Evolutionary conservation across 1,284 basidiomycete genomes (phyloP), one percentile per base, ranked within the genome.

Genomic region (Ceratobasidium papillatum): DNA sequence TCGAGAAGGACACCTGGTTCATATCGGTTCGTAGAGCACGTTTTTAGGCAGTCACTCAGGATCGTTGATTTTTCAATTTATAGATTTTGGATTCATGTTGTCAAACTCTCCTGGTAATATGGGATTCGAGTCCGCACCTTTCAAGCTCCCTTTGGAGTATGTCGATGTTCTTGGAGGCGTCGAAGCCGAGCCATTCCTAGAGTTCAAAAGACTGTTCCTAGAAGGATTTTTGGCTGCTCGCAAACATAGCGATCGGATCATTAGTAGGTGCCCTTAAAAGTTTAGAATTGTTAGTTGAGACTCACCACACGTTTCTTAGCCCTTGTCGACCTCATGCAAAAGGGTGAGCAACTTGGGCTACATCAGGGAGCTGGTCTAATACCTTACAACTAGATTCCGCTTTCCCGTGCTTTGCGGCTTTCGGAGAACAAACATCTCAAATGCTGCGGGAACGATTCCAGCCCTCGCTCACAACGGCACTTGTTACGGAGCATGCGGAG

Each of bases 81-180:
- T 22, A 78, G 98, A 99, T 83, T 99, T 99, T 82, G 98, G 98
- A 0, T 99, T 99, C 85, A 98, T 99, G 88, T 88, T 99, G 66
- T 94, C 92, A 47, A 98, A 98, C 82, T 96, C 95, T 4, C 98
- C 98, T 0, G 97, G 97, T 14, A 98, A 96, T 80, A 93, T 99
- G 77, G 95, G 97, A 30, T 99, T 99, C 81, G 98, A 99, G 84
- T 97, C 96, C 14, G 96, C 98, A 3, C 98, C 98, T 0, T 99
- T 99, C 87, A 99, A 99, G 82, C 85, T 99, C 34, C 92, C 96
- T 5, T 85, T 85, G 78, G 82, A 99, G 82, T 99, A 99, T 82
- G 89, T 99, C 65, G 97, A 99, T 79, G 94, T 99, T 51, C 86
- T 99, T 56, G 98, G 97, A 27, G 98, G 98, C 0, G 84, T 94